These are phyloP conservation scores for Cyberlindnera suaveolens DNA, from an alignment of 805 yeast species.

Conservation along the genomic window DNA sequence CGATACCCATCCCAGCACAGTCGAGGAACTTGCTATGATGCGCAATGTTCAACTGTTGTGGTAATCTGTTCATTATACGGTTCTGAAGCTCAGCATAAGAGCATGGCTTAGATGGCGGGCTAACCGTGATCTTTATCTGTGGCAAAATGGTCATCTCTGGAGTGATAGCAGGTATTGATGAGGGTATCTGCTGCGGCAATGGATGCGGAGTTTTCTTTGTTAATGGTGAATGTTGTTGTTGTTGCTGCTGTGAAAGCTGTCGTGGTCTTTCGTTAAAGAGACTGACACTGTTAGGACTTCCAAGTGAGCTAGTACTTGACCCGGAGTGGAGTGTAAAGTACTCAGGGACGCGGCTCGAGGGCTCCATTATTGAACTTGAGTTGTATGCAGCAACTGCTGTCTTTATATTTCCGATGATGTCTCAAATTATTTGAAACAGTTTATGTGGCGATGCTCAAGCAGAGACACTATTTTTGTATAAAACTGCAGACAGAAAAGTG, in stretches of 20 bases:
- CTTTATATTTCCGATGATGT: no score
- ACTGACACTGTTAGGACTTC: background rate
- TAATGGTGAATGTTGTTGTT: no score
- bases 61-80: conserved; percentile 4
- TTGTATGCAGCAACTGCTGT: no score
- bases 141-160: background rate
- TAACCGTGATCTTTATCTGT: conserved; percentile 10
- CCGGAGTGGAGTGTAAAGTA: background rate
- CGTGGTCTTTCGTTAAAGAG: background rate
- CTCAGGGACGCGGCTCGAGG: background rate
- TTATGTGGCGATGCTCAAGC: no score
- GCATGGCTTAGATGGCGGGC: conserved; percentile 7
- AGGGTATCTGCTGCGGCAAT: background rate
- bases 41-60: conserved; percentile 9
- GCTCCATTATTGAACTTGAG: no score
- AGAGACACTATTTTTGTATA: no score
- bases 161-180: background rate
- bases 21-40: conserved; percentile 11
- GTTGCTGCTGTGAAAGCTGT: background rate
- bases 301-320: background rate
- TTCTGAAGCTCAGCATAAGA: conserved; percentile 3
- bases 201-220: no score
- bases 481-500: no score
- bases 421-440: no score
- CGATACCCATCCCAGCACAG: conserved; percentile 7